Base-by-base conservation (phyloP, 2,329 filamentous ascomycete genomes). In the Balansia obtecta region DNA sequence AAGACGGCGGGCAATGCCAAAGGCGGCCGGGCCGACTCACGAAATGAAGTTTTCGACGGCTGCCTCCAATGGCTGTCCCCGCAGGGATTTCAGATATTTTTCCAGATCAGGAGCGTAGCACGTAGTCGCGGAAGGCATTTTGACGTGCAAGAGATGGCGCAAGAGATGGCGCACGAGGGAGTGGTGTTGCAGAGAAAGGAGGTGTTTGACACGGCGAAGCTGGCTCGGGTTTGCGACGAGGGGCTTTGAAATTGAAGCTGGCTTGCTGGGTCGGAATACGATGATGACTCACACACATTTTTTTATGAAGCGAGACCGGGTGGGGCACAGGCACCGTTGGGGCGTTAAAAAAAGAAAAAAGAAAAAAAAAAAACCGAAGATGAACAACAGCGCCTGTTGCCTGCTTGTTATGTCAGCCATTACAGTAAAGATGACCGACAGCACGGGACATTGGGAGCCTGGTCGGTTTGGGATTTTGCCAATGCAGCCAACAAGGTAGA, bases 21-120 rank as follows among this genome's bases (percentile, higher is more conserved):
- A 20, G 50, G 54, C 39, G 52, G 49, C 46, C 53, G 52, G 49
- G 46, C 53, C n/a, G n/a, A 69, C 81, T 64, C 69, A 94, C 88
- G 86, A 87, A 58, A 91, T 82, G 54, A 95, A 77, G 56, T 80
- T 81, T 66, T 96, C 89, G 56, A 94, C 84, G 9, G 88, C 90
- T 41, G 84, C 80, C 58, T 95, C 89, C 49, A 93, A 77, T 32
- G 83, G 76, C 49, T 81, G 83, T 37, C 78, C 77, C 64, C 88
- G 91, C 55, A 95, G 75, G 12, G 85, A 84, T 62, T 85, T 87
- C 56, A 94, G 77, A 60, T 88, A 93, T 46, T 83, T 85, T 45
- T 83, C 79, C 55, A 96, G 72, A 58, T 83, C 85, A 42, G 88
- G 88, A 66, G 86, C 82, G 54, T 64, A 64, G 60, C 66, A 66